Conservation (phyloP, 2,329 filamentous ascomycete species). For the Ceratocystis variospora region DNA sequence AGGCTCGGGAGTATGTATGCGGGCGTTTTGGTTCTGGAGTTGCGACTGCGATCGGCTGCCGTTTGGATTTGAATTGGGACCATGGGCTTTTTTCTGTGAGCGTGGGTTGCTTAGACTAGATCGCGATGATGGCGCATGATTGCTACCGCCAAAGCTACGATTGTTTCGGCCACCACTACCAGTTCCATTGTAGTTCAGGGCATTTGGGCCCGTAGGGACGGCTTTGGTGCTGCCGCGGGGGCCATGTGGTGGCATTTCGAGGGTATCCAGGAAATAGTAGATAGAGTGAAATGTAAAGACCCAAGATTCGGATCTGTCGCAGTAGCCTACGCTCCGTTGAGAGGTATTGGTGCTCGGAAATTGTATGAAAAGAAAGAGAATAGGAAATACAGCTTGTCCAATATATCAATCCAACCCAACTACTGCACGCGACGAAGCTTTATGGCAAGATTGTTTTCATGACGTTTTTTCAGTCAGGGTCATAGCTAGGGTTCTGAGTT, state of each 20-base stretch:
- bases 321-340: neutral
- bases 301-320: neutral
- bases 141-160: conserved; percentile 6
- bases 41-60: conserved; percentile 10
- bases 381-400: neutral
- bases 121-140: neutral
- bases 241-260: conserved; percentile 6
- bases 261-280: neutral
- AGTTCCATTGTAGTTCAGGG: neutral
- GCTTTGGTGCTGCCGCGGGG: conserved; percentile 8
- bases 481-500: neutral
- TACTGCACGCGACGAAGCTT: neutral
- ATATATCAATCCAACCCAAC: neutral
- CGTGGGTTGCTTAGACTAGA: neutral
- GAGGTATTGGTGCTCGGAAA: neutral
- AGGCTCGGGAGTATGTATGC: conserved; percentile 10
- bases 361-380: neutral
- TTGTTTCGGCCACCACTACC: conserved; percentile 4
- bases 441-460: neutral
- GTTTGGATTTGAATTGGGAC: neutral
- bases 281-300: neutral
- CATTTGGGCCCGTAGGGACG: conserved; percentile 9
- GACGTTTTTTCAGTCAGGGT: neutral
- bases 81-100: neutral
- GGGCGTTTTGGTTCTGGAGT: neutral